These are phyloP conservation scores for Funneliformis caledonium DNA, from an alignment of 371 early-diverging fungal species.

Conservation along the genomic window DNA sequence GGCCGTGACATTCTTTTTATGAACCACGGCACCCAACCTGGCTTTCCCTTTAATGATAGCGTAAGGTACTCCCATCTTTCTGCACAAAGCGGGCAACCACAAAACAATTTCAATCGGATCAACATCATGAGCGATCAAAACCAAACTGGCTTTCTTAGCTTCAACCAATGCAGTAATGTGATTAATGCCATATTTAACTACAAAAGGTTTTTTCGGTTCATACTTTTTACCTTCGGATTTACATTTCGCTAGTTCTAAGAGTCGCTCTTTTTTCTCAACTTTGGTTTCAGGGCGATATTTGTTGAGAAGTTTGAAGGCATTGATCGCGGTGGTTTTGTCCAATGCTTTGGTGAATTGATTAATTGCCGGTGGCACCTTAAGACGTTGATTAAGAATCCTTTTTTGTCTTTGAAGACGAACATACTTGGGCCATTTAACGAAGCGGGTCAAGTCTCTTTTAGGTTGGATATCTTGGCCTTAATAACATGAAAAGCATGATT, in stretches of 20 bases:
- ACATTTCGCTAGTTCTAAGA: conserved; percentile 80
- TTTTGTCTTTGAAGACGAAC: conserved; percentile 97
- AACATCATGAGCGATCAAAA: conserved; percentile 99
- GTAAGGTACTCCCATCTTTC: conserved; percentile 99
- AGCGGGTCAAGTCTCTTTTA: conserved; percentile 93
- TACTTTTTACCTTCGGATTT: conserved; percentile 90
- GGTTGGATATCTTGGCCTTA: conserved; percentile 91
- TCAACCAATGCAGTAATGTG: conserved; percentile 98
- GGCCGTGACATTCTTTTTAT: conserved; percentile 99
- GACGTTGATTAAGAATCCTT: conserved; percentile 95
- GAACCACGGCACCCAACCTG: conserved; percentile 97
- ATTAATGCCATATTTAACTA: conserved; percentile 99
- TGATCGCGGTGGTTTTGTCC: conserved; percentile 97
- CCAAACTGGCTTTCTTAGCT: conserved; percentile 98
- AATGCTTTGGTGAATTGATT: conserved; percentile 99
- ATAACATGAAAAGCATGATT: background rate
- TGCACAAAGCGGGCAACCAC: conserved; percentile 99
- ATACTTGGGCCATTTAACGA: conserved; percentile 98
- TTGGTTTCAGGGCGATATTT: conserved; percentile 99
- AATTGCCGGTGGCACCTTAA: conserved; percentile 99
- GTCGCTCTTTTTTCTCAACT: conserved; percentile 95
- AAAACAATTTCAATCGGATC: conserved; percentile 99
- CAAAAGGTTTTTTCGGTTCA: conserved; percentile 92
- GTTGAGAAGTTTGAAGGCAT: conserved; percentile 94
- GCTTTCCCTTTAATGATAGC: conserved; percentile 98